A percentile compares a stretch with the other conserved stretches of the same genome.
phyloP scores from a whole-genome alignment of 371 early-diverging fungal species.

The Sporodiniella umbellata region DNA sequence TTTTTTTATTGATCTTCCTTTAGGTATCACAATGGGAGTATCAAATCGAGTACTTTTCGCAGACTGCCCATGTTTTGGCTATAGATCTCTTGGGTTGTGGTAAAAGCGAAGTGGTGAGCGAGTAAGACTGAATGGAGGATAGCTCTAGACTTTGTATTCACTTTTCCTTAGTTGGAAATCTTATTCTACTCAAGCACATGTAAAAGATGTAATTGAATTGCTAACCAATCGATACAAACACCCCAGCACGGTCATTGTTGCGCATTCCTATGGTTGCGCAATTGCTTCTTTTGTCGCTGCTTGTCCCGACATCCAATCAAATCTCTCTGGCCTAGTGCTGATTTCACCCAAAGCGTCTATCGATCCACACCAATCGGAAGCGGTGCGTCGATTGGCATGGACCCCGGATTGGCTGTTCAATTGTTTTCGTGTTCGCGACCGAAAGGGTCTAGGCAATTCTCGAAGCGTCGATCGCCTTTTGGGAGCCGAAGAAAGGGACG shows the following conservation, averaged over 20 bases:
- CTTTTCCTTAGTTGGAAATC: constrained; percentile 56
- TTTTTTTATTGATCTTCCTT: background rate
- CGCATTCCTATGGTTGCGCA: constrained; percentile 71
- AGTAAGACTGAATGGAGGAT: no score
- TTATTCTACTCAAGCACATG: constrained; percentile 57
- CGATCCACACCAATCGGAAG: constrained; percentile 38
- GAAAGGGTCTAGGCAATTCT: constrained; percentile 60
- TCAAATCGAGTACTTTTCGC: constrained; percentile 68
- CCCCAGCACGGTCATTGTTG: constrained; percentile 60
- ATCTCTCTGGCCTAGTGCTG: constrained; percentile 55
- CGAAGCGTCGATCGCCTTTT: constrained; percentile 61
- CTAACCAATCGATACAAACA: constrained; percentile 55
- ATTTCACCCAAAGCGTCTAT: constrained; percentile 62
- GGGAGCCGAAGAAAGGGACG: constrained; percentile 38
- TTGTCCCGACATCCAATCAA: constrained; percentile 22
- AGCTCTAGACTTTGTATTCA: no score
- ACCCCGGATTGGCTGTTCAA: constrained; percentile 59
- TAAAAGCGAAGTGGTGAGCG: constrained; percentile 49
- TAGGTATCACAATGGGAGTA: constrained; percentile 65
- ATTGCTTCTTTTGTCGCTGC: constrained; percentile 56
- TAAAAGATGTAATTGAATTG: constrained; percentile 49
- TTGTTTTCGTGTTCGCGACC: constrained; percentile 53
- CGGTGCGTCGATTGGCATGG: constrained; percentile 33
- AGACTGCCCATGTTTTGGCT: constrained; percentile 64
- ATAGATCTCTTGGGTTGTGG: constrained; percentile 70